Base-by-base conservation (phyloP, 805 yeast genomes). In the Tetrapisispora taiwanensis region DNA sequence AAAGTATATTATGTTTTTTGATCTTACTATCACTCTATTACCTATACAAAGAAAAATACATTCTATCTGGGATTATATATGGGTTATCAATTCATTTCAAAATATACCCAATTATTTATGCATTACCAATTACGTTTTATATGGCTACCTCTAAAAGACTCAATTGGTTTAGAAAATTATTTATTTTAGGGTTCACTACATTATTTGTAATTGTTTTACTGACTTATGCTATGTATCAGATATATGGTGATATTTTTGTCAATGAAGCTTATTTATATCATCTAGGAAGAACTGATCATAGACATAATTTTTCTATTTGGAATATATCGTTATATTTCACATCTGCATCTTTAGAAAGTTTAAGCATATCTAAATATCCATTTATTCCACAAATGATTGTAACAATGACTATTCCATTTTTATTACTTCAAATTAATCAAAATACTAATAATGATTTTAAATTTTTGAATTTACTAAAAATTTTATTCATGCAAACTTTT, bases 261-360 rank as follows among this genome's bases (percentile, higher is more conserved):
- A 68, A 76, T 35, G 84, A 90, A 53, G 74, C 96, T 0, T 88
- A 85, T 58, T 57, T 87, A 4, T 89, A 90, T 59, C 98, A 90
- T 62, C 66, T 90, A 35, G 70, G 76, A 8, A 70, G 98, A 48
- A 63, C 86, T 4, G 98, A 92, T 61, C 98, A 92, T 62, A 76
- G 98, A 39, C 98, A 92, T 65, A 92, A 92, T 63, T 92, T 92
- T 59, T 85, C 95, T 4, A 69, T 89, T 2, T 92, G 89, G 74
- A 84, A 89, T 60, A 67, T 86, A 12, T 67, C 81, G 19, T 67
- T 92, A 34, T 84, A 83, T 60, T 76, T 74, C 57, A 73, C 73
- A 38, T 79, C 88, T 4, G 63, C 73, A 2, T 37, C 24, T 18
- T 36, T 26, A n/a, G 33, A 40, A 17, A 12, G 17, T 20, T 17